phyloP scores from a whole-genome alignment of 2,329 filamentous ascomycete genomes.

The Alternaria angustiovoidea region DNA sequence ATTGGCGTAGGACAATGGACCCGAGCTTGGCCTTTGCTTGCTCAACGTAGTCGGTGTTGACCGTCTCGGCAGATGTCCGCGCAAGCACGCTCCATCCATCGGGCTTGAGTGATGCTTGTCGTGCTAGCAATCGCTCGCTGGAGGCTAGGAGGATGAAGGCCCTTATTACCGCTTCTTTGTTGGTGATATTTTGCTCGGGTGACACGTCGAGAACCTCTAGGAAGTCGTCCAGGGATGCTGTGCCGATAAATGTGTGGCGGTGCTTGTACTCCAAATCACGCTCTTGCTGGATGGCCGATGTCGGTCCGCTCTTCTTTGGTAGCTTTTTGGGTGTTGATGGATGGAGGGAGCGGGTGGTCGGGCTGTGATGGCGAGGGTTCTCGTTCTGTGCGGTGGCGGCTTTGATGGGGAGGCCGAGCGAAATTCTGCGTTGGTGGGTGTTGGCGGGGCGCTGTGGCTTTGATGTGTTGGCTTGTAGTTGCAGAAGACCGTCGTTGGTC shows the following conservation, averaged over 20 bases:
- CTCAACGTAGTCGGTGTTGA: constrained; percentile 31
- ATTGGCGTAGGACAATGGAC: constrained; percentile 36
- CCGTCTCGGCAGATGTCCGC: constrained; percentile 29
- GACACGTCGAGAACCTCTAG: constrained; percentile 38
- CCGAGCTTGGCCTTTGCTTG: constrained; percentile 39
- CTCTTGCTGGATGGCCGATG: constrained; percentile 26
- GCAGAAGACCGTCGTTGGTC: constrained; percentile 32
- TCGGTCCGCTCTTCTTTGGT: constrained; percentile 13
- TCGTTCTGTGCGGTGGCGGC: constrained; percentile 10
- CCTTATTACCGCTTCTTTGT: constrained; percentile 29
- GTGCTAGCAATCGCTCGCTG: constrained; percentile 37
- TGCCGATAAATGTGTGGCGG: constrained; percentile 46
- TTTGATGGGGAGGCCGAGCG: constrained; percentile 32
- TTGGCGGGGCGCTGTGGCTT: constrained; percentile 20
- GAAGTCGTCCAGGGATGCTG: constrained; percentile 42
- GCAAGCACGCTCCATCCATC: constrained; percentile 40
- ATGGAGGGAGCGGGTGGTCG: constrained; percentile 14
- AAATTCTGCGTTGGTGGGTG: constrained; percentile 31
- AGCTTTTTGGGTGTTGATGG: constrained; percentile 10
- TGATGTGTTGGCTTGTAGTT: constrained; percentile 27
- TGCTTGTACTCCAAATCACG: constrained; percentile 44
- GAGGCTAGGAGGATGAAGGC: constrained; percentile 38
- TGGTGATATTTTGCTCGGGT: constrained; percentile 25
- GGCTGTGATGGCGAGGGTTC: constrained; percentile 10
- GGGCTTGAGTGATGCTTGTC: constrained; percentile 29